These are phyloP conservation scores for Schizothecium vesticola DNA, from an alignment of 495 filamentous ascomycete genomes.

Conservation along the genomic window DNA sequence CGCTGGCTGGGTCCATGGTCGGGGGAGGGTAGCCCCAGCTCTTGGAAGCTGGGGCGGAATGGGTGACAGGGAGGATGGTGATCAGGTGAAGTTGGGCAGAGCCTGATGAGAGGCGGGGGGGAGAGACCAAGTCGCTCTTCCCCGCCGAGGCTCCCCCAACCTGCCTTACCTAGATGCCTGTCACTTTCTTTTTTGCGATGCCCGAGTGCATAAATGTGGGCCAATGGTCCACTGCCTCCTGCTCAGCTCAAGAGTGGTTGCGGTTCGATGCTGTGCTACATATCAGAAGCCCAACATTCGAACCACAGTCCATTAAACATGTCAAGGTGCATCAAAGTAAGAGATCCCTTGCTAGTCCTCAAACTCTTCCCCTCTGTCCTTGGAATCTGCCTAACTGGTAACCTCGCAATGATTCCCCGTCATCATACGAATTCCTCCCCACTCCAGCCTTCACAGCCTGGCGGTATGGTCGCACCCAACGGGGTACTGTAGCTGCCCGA, in stretches of 20 bases:
- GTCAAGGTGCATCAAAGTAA: too few relatives aligned
- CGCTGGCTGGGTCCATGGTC: not conserved
- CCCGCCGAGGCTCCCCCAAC: too few relatives aligned
- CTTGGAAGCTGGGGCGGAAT: not conserved
- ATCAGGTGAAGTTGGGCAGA: not conserved
- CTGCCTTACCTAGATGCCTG: too few relatives aligned
- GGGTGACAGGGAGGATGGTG: not conserved
- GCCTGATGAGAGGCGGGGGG: not conserved
- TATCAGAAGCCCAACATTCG: not conserved
- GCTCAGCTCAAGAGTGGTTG: not conserved
- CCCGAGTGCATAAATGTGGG: too few relatives aligned
- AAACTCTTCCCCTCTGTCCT: not conserved
- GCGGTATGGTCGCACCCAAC: not conserved
- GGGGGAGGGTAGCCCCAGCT: not conserved
- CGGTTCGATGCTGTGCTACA: not conserved
- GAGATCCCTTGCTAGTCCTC: not conserved
- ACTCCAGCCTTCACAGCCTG: not conserved
- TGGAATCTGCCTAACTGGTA: not conserved
- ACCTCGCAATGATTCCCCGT: not conserved
- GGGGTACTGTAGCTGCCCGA: not conserved
- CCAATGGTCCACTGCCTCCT: too few relatives aligned
- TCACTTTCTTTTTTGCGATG: too few relatives aligned
- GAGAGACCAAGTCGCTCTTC: too few relatives aligned
- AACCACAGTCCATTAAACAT: not conserved
- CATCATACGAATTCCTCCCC: not conserved